A percentile compares a stretch with the other conserved stretches of the same genome.
Conservation (phyloP, 345 rosid genomes). For the Pistacia integerrima region DNA sequence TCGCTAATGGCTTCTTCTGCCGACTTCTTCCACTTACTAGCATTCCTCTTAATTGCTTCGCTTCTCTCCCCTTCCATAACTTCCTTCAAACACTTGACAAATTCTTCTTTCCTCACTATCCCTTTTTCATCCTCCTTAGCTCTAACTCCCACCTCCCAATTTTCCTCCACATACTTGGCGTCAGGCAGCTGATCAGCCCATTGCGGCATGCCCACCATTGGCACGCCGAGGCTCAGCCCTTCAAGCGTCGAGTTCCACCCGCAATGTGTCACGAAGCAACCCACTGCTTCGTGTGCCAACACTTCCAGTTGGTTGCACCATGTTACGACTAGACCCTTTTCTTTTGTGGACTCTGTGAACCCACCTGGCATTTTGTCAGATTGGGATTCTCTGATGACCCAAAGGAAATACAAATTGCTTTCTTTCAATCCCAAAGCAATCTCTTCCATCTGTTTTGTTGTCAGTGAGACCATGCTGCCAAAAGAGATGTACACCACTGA, state of each 20-base stretch:
- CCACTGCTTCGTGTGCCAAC: conserved; percentile 47
- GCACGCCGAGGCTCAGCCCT: conserved; percentile 68
- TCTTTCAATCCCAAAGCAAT: conserved; percentile 51
- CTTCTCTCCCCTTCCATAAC: conserved; percentile 62
- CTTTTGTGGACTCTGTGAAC: conserved; percentile 47
- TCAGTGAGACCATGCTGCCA: conserved; percentile 67
- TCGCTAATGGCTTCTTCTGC: conserved; percentile 52
- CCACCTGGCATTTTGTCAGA: conserved; percentile 41
- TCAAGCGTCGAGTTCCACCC: conserved; percentile 83
- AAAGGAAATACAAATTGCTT: conserved; percentile 52
- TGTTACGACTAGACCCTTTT: conserved; percentile 46
- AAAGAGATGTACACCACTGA: conserved; percentile 65
- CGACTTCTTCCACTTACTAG: conserved; percentile 51
- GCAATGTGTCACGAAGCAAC: conserved; percentile 73
- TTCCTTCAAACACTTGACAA: conserved; percentile 53
- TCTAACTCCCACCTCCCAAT: conserved; percentile 66
- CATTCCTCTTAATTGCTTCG: conserved; percentile 43
- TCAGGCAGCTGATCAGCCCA: conserved; percentile 71
- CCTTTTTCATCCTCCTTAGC: conserved; percentile 54
- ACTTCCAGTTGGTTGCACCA: conserved; percentile 79
- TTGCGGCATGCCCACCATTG: conserved; percentile 67
- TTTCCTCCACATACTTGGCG: conserved; percentile 62
- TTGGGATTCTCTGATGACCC: conserved; percentile 69
- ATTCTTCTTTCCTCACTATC: conserved; percentile 55
- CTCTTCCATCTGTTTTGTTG: conserved; percentile 49